These are phyloP conservation scores for Carpinus viminea DNA, from an alignment of 306 rosid genomes.

Conservation along the genomic window DNA sequence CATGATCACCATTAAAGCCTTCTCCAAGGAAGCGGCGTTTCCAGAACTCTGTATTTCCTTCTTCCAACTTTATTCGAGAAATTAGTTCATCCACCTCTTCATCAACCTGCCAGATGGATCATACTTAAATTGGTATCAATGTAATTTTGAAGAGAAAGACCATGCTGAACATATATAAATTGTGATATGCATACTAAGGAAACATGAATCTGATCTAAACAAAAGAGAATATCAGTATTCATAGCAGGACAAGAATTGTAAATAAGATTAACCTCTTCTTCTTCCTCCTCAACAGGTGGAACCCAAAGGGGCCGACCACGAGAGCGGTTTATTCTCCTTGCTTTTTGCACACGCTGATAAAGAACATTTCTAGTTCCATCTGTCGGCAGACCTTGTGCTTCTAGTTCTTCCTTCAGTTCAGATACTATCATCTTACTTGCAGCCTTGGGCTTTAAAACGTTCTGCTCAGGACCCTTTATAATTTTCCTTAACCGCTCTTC, in stretches of 20 bases:
- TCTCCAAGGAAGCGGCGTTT: conserved; percentile 90
- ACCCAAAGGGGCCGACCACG: conserved; percentile 99
- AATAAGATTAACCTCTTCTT: conserved; percentile 70
- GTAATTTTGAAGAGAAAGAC: not conserved
- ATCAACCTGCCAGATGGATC: conserved; percentile 63
- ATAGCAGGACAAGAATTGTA: not conserved
- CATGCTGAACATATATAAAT: not conserved
- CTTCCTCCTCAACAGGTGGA: conserved; percentile 92
- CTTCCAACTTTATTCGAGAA: conserved; percentile 75
- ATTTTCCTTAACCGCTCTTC: conserved; percentile 74
- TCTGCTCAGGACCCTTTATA: conserved; percentile 85
- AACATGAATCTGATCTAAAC: not conserved
- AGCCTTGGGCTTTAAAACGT: conserved; percentile 87
- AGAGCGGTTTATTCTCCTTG: conserved; percentile 95
- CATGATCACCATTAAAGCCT: conserved; percentile 52
- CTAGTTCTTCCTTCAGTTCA: conserved; percentile 92
- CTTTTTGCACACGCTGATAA: conserved; percentile 98
- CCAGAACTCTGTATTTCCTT: conserved; percentile 96
- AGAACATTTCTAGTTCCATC: conserved; percentile 98
- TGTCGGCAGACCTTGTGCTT: conserved; percentile 87
- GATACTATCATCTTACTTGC: conserved; percentile 93
- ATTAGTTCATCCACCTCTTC: conserved; percentile 88
- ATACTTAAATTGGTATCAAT: conserved; percentile 17
- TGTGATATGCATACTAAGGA: not conserved
- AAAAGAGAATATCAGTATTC: not conserved